These are phyloP conservation scores for Rhypophila decipiens DNA, from an alignment of 495 filamentous ascomycete genomes.

Conservation along the genomic window DNA sequence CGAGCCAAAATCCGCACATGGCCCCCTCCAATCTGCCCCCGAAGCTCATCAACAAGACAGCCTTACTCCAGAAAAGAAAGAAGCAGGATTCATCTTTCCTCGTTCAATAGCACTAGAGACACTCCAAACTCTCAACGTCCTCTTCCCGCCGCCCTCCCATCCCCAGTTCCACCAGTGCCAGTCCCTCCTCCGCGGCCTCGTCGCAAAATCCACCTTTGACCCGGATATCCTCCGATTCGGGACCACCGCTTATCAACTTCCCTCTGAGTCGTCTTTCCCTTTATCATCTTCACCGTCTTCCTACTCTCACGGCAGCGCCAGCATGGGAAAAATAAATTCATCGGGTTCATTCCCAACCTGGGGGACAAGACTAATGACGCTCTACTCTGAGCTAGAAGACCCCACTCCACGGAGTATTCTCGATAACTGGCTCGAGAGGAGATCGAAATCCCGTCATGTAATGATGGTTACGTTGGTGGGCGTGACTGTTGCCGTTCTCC, in stretches of 20 bases:
- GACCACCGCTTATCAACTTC: conserved; percentile 3
- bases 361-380: conserved; percentile 24
- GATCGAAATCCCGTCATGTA: conserved; percentile 30
- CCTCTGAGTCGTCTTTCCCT: too few relatives aligned
- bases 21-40: too few relatives aligned
- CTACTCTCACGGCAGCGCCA: too few relatives aligned
- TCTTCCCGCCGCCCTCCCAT: too few relatives aligned
- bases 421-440: conserved; percentile 32
- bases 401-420: conserved; percentile 29
- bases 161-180: conserved; percentile 24
- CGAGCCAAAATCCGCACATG: too few relatives aligned
- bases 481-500: conserved; percentile 24
- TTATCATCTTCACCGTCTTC: too few relatives aligned
- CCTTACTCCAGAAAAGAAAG: too few relatives aligned
- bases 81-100: conserved; percentile 20
- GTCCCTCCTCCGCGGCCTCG: conserved; percentile 25
- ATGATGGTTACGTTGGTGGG: conserved; percentile 36
- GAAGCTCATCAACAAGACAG: too few relatives aligned
- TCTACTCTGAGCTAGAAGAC: conserved; percentile 35
- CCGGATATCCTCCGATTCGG: conserved; percentile 12
- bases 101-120: conserved; percentile 29
- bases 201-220: conserved; percentile 27
- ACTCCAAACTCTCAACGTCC: conserved; percentile 27
- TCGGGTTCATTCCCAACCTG: conserved; percentile 24
- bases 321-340: conserved; percentile 11